Evolutionary conservation across 768 basidiomycete species (phyloP).

Genomic region (Suillus sp.): DNA sequence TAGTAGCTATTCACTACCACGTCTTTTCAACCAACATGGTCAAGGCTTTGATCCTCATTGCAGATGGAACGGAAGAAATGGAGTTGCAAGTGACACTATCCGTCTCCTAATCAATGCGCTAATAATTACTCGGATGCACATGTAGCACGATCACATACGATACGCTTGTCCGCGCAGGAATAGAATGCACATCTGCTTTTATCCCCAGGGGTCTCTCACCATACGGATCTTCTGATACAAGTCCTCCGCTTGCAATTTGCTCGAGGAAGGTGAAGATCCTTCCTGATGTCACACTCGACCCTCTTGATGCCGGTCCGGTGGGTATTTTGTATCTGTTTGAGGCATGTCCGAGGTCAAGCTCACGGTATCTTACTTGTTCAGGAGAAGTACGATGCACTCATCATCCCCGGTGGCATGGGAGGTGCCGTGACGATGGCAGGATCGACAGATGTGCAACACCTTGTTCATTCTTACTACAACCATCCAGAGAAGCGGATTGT

Average conservation of each 20-base stretch:
- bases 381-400: constrained; percentile 67
- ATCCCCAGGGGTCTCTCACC: constrained; percentile 40
- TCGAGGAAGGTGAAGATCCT: constrained; percentile 76
- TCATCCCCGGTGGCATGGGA: constrained; percentile 79
- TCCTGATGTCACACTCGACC: constrained; percentile 60
- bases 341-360: background rate
- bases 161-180: constrained; percentile 76
- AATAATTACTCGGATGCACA: background rate
- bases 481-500: constrained; percentile 43
- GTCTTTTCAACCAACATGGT: constrained; percentile 9
- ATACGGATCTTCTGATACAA: constrained; percentile 28
- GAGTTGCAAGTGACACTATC: constrained; percentile 65
- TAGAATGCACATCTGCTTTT: constrained; percentile 67
- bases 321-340: constrained; percentile 18
- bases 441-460: constrained; percentile 57
- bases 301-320: constrained; percentile 49
- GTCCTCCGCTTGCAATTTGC: constrained; percentile 56
- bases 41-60: constrained; percentile 67
- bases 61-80: constrained; percentile 88
- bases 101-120: constrained; percentile 9
- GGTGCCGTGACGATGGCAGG: constrained; percentile 75
- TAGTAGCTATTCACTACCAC: background rate
- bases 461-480: constrained; percentile 55
- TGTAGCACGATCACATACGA: constrained; percentile 79
- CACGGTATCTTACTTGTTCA: constrained; percentile 26